Evolutionary conservation across 352 stramenopile genomes (phyloP).

Genomic region (Phytophthora tubulina): DNA sequence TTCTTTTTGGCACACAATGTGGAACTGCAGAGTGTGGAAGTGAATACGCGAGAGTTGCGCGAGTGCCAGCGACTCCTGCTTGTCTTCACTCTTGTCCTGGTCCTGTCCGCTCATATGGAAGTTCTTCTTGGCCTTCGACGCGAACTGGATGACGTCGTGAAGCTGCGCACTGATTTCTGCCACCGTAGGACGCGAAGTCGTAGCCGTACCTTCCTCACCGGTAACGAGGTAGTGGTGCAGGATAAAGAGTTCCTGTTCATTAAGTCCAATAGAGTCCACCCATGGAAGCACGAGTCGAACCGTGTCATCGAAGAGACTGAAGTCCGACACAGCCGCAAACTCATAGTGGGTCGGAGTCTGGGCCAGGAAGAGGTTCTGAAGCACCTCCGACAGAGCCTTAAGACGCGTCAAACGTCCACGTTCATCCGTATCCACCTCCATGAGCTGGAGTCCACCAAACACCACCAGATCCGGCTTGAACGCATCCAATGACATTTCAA

Average conservation of each 20-base stretch:
- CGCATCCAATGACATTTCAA: conserved; percentile 62
- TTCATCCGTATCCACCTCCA: conserved; percentile 85
- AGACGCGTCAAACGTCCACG: conserved; percentile 59
- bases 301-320: conserved; percentile 85
- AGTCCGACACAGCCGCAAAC: conserved; percentile 86
- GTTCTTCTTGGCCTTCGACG: conserved; percentile 51
- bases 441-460: conserved; percentile 85
- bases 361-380: conserved; percentile 74
- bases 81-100: conserved; percentile 24
- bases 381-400: conserved; percentile 69
- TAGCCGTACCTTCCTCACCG: conserved; percentile 74
- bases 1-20: conserved; percentile 84
- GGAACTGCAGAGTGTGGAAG: conserved; percentile 90
- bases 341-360: conserved; percentile 81
- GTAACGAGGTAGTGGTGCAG: conserved; percentile 86
- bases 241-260: conserved; percentile 88
- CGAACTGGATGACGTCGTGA: conserved; percentile 74
- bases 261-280: conserved; percentile 84
- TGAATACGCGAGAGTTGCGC: conserved; percentile 81
- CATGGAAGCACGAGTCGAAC: conserved; percentile 80
- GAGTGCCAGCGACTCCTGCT: conserved; percentile 51
- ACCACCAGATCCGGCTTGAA: conserved; percentile 82
- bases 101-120: conserved; percentile 47
- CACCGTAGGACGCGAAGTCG: conserved; percentile 77
- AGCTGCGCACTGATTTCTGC: conserved; percentile 79